Evolutionary conservation across 331 rosid species (phyloP).

Genomic region (Quercus lobata): DNA sequence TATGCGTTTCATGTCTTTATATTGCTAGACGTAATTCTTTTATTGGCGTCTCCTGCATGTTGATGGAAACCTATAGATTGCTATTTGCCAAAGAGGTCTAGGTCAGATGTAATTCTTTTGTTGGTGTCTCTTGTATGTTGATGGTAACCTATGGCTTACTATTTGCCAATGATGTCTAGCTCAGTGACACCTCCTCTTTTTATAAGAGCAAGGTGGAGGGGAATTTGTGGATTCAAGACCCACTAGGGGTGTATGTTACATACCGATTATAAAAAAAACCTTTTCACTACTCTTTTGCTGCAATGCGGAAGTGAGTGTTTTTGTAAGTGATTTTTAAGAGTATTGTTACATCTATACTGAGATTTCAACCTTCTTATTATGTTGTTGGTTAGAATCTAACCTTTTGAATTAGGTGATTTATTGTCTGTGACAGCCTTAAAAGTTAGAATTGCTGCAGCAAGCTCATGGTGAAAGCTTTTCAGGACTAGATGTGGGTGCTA

Average conservation of each 20-base stretch:
- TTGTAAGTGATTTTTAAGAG: background rate
- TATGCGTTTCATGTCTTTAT: background rate
- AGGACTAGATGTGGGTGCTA: background rate
- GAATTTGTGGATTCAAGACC: no score
- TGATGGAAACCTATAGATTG: background rate
- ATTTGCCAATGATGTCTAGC: no score
- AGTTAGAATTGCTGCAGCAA: background rate
- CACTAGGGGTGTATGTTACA: no score
- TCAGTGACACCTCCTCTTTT: no score
- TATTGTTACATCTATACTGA: no score
- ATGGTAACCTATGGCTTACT: background rate
- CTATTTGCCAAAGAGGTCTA: no score
- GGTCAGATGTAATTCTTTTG: background rate
- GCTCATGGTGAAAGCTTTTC: background rate
- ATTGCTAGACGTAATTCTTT: background rate
- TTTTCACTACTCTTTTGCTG: background rate
- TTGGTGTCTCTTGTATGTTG: background rate
- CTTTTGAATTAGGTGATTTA: conserved; percentile 4
- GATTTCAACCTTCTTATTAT: background rate
- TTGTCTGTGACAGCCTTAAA: background rate
- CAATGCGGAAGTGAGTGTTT: background rate
- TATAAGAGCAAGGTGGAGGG: no score
- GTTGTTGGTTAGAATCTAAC: background rate
- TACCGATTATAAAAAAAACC: no score
- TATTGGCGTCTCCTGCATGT: background rate